A percentile compares a stretch with the other conserved stretches of the same genome.
These are phyloP conservation scores for Clonostachys byssicola DNA, from an alignment of 2,329 filamentous ascomycete genomes.

Conservation along the genomic window DNA sequence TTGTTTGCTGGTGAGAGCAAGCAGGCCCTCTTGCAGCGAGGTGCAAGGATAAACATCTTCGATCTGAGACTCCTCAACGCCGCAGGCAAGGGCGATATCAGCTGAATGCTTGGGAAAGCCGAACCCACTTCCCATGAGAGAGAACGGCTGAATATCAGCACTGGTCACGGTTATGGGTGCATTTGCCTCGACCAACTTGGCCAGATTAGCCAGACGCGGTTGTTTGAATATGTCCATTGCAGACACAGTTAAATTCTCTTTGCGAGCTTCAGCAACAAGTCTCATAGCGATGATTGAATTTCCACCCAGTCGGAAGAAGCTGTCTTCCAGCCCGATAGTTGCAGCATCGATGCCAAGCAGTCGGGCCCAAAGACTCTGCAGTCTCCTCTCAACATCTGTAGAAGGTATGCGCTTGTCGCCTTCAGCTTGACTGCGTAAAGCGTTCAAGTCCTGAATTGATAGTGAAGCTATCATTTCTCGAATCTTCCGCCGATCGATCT, in stretches of 20 bases:
- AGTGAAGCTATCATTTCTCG: constrained; percentile 3
- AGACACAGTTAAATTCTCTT: constrained; percentile 5
- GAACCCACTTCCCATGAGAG: not conserved
- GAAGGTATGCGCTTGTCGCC: not conserved
- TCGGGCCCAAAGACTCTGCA: not conserved
- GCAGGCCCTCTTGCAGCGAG: constrained; percentile 41
- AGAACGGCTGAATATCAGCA: not conserved
- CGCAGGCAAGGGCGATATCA: not conserved
- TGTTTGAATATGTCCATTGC: constrained; percentile 16
- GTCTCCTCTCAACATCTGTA: constrained; percentile 5
- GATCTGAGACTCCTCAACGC: constrained; percentile 8
- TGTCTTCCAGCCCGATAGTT: not conserved
- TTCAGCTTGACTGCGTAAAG: not conserved
- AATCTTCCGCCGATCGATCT: constrained; percentile 4
- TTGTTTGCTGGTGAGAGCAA: constrained; percentile 33
- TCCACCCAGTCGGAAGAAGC: constrained; percentile 11
- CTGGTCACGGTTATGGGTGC: not conserved
- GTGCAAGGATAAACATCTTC: constrained; percentile 46
- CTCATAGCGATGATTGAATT: constrained; percentile 13
- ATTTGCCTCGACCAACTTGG: not conserved
- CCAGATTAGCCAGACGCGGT: constrained; percentile 22
- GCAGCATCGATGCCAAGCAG: not conserved
- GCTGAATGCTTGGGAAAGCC: not conserved
- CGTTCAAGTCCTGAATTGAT: not conserved
- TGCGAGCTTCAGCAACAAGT: constrained; percentile 2